phyloP scores from a whole-genome alignment of 2,329 filamentous ascomycete species.

The Zymoseptoria brevis region DNA sequence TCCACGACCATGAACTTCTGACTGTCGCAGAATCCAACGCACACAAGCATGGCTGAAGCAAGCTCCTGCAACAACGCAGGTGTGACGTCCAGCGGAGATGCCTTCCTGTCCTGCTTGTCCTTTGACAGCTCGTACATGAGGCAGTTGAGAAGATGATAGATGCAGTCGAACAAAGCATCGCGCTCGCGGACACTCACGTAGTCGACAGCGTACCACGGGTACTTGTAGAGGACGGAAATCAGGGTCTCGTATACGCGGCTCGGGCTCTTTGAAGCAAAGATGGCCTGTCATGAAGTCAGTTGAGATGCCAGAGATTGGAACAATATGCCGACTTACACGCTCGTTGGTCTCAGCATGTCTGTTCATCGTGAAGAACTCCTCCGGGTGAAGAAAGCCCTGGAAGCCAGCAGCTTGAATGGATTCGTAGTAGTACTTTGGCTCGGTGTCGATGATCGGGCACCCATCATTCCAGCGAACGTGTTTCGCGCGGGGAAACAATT shows the following conservation, averaged over 20 bases:
- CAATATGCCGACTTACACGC: constrained; percentile 34
- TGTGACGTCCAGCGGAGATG: constrained; percentile 14
- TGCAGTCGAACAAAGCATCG: constrained; percentile 36
- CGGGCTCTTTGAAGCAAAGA: constrained; percentile 42
- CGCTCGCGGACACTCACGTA: constrained; percentile 42
- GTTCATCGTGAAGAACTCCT: constrained; percentile 41
- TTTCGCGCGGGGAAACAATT: constrained; percentile 46
- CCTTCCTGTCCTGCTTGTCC: constrained; percentile 7
- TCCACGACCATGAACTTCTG: constrained; percentile 24
- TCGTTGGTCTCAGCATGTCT: constrained; percentile 43
- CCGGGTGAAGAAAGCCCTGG: constrained; percentile 43
- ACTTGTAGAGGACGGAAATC: constrained; percentile 47
- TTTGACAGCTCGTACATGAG: constrained; percentile 20
- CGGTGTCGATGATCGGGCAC: constrained; percentile 27
- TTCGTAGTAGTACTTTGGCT: constrained; percentile 37
- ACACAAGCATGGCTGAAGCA: constrained; percentile 23
- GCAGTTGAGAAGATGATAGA: constrained; percentile 16
- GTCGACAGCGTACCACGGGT: constrained; percentile 42
- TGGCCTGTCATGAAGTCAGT: constrained; percentile 32
- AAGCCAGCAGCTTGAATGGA: constrained; percentile 44
- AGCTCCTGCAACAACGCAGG: constrained; percentile 27
- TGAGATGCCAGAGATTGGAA: constrained; percentile 1
- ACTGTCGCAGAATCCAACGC: constrained; percentile 27
- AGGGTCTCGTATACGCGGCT: constrained; percentile 48
- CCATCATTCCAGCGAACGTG: constrained; percentile 40